phyloP scores from a whole-genome alignment of 2,329 filamentous ascomycete genomes.

The Alternaria triticimaculans region DNA sequence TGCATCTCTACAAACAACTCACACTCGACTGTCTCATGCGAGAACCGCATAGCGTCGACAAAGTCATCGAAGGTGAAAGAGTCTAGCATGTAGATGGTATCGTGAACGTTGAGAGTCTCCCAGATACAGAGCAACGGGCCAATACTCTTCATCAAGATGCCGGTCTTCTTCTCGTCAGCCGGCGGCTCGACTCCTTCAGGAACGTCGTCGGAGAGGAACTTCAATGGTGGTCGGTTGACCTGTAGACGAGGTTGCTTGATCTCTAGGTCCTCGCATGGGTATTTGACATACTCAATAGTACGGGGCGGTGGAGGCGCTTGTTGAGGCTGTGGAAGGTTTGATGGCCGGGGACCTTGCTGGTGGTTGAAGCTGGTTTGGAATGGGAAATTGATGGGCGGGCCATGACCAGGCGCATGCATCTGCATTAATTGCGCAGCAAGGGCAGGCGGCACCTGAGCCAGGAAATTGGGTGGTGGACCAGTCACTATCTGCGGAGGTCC shows the following conservation, averaged over 20 bases:
- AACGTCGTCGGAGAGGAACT: slow-evolving; percentile 74
- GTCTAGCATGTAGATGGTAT: slow-evolving; percentile 89
- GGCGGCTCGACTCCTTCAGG: slow-evolving; percentile 46
- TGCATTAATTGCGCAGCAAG: slow-evolving; percentile 27
- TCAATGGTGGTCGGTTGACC: slow-evolving; percentile 73
- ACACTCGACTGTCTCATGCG: slow-evolving; percentile 75
- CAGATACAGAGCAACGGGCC: slow-evolving; percentile 87
- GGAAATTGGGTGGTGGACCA: slow-evolving; percentile 15
- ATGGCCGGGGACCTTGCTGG: slow-evolving; percentile 46
- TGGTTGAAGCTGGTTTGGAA: slow-evolving; percentile 52
- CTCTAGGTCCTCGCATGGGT: slow-evolving; percentile 93
- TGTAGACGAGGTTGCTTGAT: slow-evolving; percentile 71
- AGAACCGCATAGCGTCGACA: slow-evolving; percentile 81
- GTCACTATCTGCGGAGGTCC: slow-evolving; percentile 8
- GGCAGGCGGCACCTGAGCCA: slow-evolving; percentile 25
- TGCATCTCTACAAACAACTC: slow-evolving; percentile 90
- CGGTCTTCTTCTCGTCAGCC: slow-evolving; percentile 49
- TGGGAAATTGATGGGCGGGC: slow-evolving; percentile 30
- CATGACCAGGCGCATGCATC: slow-evolving; percentile 24
- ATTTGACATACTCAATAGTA: slow-evolving; percentile 72
- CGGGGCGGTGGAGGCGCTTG: slow-evolving; percentile 59
- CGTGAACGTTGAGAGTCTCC: slow-evolving; percentile 98
- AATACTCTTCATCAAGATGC: slow-evolving; percentile 83
- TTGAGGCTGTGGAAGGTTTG: slow-evolving; percentile 53
- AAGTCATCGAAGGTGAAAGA: slow-evolving; percentile 99